Conservation (phyloP, 768 basidiomycete species). For the Boletus rubroflammeus region DNA sequence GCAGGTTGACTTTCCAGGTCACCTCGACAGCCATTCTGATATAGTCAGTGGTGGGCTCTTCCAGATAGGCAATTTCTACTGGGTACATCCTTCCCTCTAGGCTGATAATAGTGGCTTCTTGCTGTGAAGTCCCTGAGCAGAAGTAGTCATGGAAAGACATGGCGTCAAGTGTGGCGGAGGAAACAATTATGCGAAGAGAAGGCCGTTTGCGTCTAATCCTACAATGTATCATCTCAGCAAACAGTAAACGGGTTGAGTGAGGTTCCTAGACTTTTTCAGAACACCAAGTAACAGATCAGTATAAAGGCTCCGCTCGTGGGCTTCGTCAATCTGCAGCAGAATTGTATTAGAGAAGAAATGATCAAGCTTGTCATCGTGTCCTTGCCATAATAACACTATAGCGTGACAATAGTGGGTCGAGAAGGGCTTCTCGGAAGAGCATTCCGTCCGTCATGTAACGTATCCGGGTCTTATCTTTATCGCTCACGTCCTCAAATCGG, state of each 20-base stretch:
- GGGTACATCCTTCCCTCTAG: constrained; percentile 94
- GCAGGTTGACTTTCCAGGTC: constrained; percentile 75
- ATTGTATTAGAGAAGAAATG: not conserved
- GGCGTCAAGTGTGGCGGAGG: constrained; percentile 96
- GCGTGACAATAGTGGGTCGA: constrained; percentile 87
- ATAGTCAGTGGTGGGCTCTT: constrained; percentile 77
- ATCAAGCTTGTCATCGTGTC: constrained; percentile 1
- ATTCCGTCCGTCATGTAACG: constrained; percentile 98
- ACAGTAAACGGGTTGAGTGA: not conserved
- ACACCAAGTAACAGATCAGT: constrained; percentile 91
- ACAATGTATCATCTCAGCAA: constrained; percentile 4
- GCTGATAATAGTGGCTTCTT: constrained; percentile 81
- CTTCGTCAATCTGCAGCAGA: constrained; percentile 81
- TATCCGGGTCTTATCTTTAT: constrained; percentile 81
- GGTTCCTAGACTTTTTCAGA: constrained; percentile 74
- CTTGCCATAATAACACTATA: constrained; percentile 95
- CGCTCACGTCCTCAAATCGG: constrained; percentile 91
- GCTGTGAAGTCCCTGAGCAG: constrained; percentile 52
- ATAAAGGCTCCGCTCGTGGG: constrained; percentile 94
- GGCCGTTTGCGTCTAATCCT: constrained; percentile 93
- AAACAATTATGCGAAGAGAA: constrained; percentile 85
- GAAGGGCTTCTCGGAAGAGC: constrained; percentile 89
- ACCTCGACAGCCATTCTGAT: constrained; percentile 77
- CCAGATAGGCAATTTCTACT: constrained; percentile 87
- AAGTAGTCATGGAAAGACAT: constrained; percentile 88